A percentile compares a stretch with the other conserved stretches of the same genome.
These are phyloP conservation scores for Ceratocystiopsis minuta DNA, from an alignment of 2,329 filamentous ascomycete species.

Conservation along the genomic window DNA sequence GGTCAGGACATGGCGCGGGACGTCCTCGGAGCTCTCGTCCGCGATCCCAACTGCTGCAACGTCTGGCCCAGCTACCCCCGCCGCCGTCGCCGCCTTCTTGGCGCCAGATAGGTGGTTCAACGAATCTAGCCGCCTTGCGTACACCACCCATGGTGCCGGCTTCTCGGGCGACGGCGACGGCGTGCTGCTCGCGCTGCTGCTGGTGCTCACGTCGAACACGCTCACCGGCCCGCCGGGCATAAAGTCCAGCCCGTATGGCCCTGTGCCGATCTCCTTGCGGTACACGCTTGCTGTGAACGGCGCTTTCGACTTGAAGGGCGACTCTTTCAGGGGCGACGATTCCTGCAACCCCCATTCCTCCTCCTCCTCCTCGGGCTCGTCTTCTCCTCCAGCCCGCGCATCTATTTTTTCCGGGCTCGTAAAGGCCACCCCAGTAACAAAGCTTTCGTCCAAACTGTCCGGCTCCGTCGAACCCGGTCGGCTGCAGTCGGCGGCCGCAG, in stretches of 20 bases:
- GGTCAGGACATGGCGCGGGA: slow-evolving; percentile 1
- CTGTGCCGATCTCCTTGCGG: slow-evolving; percentile 8
- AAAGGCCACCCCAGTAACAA: too few species aligned
- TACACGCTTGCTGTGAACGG: slow-evolving; percentile 10
- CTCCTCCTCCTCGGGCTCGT: background rate
- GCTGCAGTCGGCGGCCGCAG: background rate
- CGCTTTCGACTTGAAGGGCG: slow-evolving; percentile 1
- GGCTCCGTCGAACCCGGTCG: too few species aligned
- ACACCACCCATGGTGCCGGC: too few species aligned
- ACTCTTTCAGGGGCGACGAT: background rate
- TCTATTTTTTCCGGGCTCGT: background rate
- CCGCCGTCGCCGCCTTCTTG: background rate
- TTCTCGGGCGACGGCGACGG: too few species aligned
- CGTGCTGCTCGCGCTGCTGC: background rate
- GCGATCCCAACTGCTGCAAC: background rate
- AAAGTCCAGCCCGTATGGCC: slow-evolving; percentile 8
- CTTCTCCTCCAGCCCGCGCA: background rate
- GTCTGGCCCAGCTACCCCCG: background rate
- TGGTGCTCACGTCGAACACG: too few species aligned
- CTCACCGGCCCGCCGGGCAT: background rate
- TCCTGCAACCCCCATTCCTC: background rate
- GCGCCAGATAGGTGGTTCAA: background rate
- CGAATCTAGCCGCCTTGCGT: too few species aligned
- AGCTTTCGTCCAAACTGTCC: too few species aligned
- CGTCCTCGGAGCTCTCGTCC: background rate